Evolutionary conservation across 208 protist genomes (phyloP).

Genomic region (Wallacemonas sp.): DNA sequence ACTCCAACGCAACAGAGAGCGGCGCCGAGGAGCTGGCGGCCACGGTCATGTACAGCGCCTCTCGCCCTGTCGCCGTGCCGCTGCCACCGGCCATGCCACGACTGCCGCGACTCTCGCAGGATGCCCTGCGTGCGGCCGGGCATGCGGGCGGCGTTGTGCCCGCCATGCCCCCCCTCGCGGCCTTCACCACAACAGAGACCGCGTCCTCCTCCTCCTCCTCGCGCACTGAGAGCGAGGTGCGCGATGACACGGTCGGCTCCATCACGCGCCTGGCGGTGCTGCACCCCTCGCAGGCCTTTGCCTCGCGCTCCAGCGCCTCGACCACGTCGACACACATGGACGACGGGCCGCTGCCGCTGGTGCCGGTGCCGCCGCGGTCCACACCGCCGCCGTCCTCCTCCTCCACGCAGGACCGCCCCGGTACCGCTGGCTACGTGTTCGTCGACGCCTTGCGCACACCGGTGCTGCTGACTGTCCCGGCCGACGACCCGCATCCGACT

Average conservation of each 20-base stretch:
- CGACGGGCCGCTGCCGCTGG: not conserved
- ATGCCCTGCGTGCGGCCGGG: not conserved
- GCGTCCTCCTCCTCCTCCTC: no score
- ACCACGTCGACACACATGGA: no score
- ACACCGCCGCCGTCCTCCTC: not conserved
- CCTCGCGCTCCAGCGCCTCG: not conserved
- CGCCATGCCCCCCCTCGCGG: not conserved
- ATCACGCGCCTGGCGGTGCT: slow-evolving; percentile 1
- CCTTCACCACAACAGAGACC: not conserved
- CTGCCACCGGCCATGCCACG: not conserved
- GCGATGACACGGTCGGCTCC: slow-evolving; percentile 14
- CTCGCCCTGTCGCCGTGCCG: not conserved
- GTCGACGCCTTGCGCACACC: not conserved
- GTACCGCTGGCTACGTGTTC: not conserved
- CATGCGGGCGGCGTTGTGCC: not conserved
- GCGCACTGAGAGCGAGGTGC: slow-evolving; percentile 9
- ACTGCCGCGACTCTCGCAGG: not conserved
- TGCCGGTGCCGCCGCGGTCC: no score
- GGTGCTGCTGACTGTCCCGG: not conserved
- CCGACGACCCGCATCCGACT: no score
- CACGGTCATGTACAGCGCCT: slow-evolving; percentile 6
- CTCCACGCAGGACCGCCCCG: no score
- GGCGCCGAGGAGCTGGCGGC: slow-evolving; percentile 2
- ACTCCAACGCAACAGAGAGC: not conserved
- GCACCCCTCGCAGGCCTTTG: slow-evolving; percentile 3